A percentile compares a stretch with the other conserved stretches of the same genome.
phyloP scores from a whole-genome alignment of 306 rosid genomes.

The Malus sieversii region DNA sequence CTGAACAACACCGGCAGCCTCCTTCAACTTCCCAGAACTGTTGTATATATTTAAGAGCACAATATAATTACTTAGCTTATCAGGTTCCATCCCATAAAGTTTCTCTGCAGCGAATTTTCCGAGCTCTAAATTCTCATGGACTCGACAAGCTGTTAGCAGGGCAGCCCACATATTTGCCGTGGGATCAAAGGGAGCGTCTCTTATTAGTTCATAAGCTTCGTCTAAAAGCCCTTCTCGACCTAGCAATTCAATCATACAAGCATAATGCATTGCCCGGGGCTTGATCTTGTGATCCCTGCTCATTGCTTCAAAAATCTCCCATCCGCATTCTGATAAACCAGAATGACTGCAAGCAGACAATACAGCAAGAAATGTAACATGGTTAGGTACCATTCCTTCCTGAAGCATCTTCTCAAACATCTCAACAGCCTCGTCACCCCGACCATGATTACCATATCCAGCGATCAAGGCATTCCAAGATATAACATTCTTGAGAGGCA shows the following conservation, averaged over 20 bases:
- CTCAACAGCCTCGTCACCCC: slow-evolving; percentile 61
- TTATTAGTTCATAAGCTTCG: slow-evolving; percentile 62
- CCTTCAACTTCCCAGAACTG: slow-evolving; percentile 56
- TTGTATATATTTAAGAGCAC: slow-evolving; percentile 65
- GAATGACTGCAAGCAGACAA: slow-evolving; percentile 82
- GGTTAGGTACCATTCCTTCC: slow-evolving; percentile 61
- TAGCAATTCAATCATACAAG: slow-evolving; percentile 80
- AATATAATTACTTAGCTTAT: slow-evolving; percentile 60
- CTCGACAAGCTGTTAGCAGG: slow-evolving; percentile 74
- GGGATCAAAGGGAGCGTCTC: slow-evolving; percentile 60
- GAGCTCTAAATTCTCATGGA: slow-evolving; percentile 60
- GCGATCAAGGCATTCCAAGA: slow-evolving; percentile 87
- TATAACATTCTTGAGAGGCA: slow-evolving; percentile 58
- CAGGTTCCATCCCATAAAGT: slow-evolving; percentile 76
- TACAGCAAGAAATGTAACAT: slow-evolving; percentile 78
- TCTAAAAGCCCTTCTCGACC: slow-evolving; percentile 72
- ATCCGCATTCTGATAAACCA: slow-evolving; percentile 62
- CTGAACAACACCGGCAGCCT: slow-evolving; percentile 74
- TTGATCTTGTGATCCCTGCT: slow-evolving; percentile 53
- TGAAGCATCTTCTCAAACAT: slow-evolving; percentile 71
- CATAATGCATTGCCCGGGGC: slow-evolving; percentile 96
- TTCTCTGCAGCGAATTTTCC: slow-evolving; percentile 74
- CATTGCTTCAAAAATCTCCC: slow-evolving; percentile 75
- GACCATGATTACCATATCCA: slow-evolving; percentile 82
- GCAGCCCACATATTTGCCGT: slow-evolving; percentile 90